These are phyloP conservation scores for Rhodomyrtus tomentosa DNA, from an alignment of 345 rosid species.

Conservation along the genomic window DNA sequence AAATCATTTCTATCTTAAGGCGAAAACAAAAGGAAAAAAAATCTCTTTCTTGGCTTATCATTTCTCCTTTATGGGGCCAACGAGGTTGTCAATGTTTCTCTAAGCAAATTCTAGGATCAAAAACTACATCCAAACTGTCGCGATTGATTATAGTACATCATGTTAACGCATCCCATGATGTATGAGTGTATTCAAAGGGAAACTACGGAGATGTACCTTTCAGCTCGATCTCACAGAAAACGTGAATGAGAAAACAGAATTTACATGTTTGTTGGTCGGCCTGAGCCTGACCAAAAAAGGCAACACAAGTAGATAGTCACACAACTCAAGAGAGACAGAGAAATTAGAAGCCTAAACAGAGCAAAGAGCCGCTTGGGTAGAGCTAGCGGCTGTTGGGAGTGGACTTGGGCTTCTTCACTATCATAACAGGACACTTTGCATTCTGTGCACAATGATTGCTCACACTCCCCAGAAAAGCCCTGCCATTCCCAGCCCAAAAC, in stretches of 20 bases:
- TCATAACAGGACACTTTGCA: conserved; percentile 51
- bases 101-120: neutral
- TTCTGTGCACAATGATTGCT: conserved; percentile 59
- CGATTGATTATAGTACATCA: neutral
- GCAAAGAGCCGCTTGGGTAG: neutral
- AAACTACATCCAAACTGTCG: neutral
- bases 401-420: conserved; percentile 48
- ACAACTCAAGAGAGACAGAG: neutral
- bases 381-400: neutral
- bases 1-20: neutral
- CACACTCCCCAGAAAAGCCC: conserved; percentile 54
- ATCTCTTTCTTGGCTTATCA: neutral
- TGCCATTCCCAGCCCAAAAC: neutral
- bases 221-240: neutral
- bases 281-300: neutral
- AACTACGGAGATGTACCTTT: no score
- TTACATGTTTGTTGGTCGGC: neutral
- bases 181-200: neutral
- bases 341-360: neutral
- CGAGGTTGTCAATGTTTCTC: neutral
- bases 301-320: neutral
- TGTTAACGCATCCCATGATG: neutral
- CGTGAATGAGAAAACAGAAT: neutral
- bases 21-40: fast-evolving
- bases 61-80: neutral